A percentile compares a stretch with the other conserved stretches of the same genome.
Conservation (phyloP, 225 moss, liverwort and hornwort species). For the Straminergon stramineum region DNA sequence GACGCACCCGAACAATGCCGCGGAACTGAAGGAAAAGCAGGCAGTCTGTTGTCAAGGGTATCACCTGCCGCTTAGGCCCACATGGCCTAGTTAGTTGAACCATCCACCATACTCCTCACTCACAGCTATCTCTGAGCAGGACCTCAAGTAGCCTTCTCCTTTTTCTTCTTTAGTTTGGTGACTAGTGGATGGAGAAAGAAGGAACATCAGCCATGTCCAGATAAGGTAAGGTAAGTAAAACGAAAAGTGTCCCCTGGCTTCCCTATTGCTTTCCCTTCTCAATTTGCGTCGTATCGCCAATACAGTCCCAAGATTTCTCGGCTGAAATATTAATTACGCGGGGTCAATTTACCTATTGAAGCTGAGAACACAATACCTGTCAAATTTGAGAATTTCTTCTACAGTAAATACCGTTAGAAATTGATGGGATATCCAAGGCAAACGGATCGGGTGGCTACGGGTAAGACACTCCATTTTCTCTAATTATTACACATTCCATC, state of each 20-base stretch:
- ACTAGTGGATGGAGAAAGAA: not conserved
- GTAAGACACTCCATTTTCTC: not conserved
- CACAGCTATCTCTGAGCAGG: not conserved
- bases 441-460: not conserved
- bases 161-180: not conserved
- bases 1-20: not conserved
- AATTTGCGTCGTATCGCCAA: not conserved
- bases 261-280: not conserved
- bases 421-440: not conserved
- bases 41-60: not conserved
- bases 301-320: not conserved
- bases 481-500: not conserved
- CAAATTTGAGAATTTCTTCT: not conserved
- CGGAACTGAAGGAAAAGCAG: not conserved
- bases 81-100: not conserved
- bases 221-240: not conserved
- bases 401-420: too few relatives aligned
- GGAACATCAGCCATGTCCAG: not conserved
- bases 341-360: not conserved
- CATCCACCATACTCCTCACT: not conserved
- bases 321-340: not conserved
- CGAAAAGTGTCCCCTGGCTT: not conserved
- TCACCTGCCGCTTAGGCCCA: not conserved
- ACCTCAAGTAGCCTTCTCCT: not conserved
- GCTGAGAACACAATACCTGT: too few relatives aligned